These are phyloP conservation scores for Stellera chamaejasme DNA, from an alignment of 345 rosid genomes.

Conservation along the genomic window DNA sequence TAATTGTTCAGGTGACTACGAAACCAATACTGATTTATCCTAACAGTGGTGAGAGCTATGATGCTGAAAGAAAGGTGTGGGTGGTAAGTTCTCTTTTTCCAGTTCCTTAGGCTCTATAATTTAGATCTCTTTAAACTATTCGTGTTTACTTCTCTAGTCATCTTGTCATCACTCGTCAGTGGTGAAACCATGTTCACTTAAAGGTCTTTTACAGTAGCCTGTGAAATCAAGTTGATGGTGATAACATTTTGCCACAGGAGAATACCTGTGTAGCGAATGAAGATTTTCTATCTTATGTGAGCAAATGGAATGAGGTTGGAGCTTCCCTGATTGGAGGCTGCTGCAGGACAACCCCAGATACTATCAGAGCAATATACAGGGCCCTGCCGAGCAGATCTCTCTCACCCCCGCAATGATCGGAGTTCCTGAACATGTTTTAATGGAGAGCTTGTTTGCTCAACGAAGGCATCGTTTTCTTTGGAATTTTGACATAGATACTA, in stretches of 20 bases:
- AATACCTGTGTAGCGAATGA: slow-evolving; percentile 67
- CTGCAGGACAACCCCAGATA: slow-evolving; percentile 62
- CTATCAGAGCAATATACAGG: slow-evolving; percentile 49
- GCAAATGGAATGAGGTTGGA: slow-evolving; percentile 57
- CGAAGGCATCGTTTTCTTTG: background rate
- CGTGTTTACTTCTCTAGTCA: background rate
- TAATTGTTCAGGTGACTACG: slow-evolving; percentile 44
- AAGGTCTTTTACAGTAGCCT: no score
- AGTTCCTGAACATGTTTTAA: no score
- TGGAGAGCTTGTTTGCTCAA: slow-evolving; percentile 3
- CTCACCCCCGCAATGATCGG: background rate
- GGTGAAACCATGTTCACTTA: background rate
- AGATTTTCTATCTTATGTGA: slow-evolving; percentile 60
- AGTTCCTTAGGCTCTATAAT: background rate
- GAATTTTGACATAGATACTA: no score
- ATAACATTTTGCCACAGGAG: slow-evolving; percentile 32
- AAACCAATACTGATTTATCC: slow-evolving; percentile 73
- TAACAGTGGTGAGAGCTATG: slow-evolving; percentile 76
- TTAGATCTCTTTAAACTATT: background rate
- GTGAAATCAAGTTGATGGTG: no score
- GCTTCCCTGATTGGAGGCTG: slow-evolving; percentile 71
- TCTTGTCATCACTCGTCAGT: background rate
- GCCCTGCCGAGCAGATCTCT: slow-evolving; percentile 31
- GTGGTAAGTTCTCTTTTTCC: slow-evolving; percentile 41
- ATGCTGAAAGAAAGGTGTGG: slow-evolving; percentile 59